Evolutionary conservation across 805 yeast genomes (phyloP).

Genomic region (Starmerella sp.): DNA sequence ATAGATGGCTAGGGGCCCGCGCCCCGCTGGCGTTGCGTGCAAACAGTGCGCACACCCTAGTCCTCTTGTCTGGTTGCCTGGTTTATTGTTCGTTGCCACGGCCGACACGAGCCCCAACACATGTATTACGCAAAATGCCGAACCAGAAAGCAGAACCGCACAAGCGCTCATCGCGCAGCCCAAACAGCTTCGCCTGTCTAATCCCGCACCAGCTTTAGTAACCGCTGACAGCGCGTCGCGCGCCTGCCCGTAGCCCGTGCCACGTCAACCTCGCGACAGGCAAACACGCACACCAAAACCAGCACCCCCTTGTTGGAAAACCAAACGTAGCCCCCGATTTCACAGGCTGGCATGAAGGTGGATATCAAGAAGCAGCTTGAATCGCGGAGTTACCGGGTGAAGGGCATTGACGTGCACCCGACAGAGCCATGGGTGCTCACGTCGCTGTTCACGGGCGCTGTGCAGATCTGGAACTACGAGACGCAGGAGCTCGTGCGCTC

Average conservation of each 20-base stretch:
- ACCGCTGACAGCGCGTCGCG: background rate
- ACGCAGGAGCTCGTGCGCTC: conserved; percentile 74
- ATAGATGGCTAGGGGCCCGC: too few species aligned
- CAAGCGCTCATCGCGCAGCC: too few species aligned
- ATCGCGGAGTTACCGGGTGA: conserved; percentile 90
- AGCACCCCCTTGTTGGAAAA: background rate
- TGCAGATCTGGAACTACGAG: conserved; percentile 91
- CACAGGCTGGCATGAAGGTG: conserved; percentile 33
- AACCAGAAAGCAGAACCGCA: too few species aligned
- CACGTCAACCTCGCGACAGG: conserved; percentile 5
- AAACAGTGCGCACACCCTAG: too few species aligned
- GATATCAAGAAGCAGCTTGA: conserved; percentile 67
- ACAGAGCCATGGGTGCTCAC: conserved; percentile 93
- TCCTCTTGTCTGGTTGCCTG: too few species aligned
- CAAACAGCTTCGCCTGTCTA: too few species aligned
- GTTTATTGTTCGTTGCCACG: too few species aligned
- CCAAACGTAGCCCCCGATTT: background rate
- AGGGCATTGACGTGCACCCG: conserved; percentile 96
- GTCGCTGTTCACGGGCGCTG: conserved; percentile 79
- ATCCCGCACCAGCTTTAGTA: background rate
- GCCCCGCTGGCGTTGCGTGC: too few species aligned
- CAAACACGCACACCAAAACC: background rate
- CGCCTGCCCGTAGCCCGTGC: conserved; percentile 2
- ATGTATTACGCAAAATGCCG: too few species aligned
- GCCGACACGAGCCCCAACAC: too few species aligned